Evolutionary conservation across 164 flowering plant species (phyloP).

Genomic region (Umbilicus rupestris): DNA sequence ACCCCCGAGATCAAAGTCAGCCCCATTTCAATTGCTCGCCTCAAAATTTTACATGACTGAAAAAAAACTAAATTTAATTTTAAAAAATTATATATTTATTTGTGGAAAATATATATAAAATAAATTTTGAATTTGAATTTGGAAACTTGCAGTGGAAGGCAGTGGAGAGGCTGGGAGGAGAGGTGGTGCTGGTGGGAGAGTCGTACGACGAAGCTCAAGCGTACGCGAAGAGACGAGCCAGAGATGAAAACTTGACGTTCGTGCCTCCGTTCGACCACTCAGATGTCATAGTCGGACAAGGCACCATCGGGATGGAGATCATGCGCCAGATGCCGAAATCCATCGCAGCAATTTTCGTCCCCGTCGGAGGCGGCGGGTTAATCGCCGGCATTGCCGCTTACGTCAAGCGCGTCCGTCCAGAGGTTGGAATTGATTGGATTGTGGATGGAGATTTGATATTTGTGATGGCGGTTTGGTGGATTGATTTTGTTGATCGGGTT

Average conservation of each 20-base stretch:
- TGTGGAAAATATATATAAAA: not conserved
- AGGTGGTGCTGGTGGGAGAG: conserved; percentile 11
- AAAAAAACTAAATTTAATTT: too few relatives aligned
- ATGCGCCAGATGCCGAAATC: conserved; percentile 7
- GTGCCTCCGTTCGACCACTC: conserved; percentile 10
- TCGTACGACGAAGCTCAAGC: conserved; percentile 11
- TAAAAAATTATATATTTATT: not conserved
- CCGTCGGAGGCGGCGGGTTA: conserved; percentile 11
- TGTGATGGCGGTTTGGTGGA: not conserved
- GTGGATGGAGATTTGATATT: not conserved
- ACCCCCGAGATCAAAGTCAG: conserved; percentile 89
- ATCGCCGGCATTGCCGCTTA: conserved; percentile 12
- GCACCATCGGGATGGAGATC: conserved; percentile 10
- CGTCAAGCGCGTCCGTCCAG: conserved; percentile 10
- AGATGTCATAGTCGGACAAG: conserved; percentile 7
- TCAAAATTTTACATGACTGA: not conserved
- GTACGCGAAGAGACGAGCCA: not conserved
- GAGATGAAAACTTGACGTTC: not conserved
- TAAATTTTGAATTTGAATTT: not conserved
- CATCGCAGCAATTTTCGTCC: conserved; percentile 11
- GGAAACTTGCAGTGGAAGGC: conserved; percentile 1
- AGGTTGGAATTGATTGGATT: not conserved
- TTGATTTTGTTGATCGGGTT: not conserved
- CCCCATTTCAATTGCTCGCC: not conserved
- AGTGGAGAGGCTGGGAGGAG: conserved; percentile 12